Base-by-base conservation (phyloP, 2,329 filamentous ascomycete genomes). In the Trichoderma afroharzianum region DNA sequence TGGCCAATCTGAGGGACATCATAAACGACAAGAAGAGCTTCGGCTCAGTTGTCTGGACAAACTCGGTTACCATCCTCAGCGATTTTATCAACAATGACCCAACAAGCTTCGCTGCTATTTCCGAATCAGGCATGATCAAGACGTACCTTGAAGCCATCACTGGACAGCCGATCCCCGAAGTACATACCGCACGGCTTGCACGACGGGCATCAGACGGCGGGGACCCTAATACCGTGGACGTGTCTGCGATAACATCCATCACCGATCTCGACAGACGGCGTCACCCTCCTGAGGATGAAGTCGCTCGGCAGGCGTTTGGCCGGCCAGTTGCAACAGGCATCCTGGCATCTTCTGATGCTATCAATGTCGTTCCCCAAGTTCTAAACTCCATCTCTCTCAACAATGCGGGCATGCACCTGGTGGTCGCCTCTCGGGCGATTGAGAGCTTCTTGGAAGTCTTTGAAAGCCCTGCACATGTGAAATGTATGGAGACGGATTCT, bases 81-180 rank as follows among this genome's bases (percentile, higher is more conserved):
- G 95, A 94, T 76, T 99, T 99, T 81, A 97, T 99, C 77, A 97
- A 99, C 82, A 98, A 98, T 78, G 96, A 99, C 78, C 96, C 96
- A 0, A 99, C 96, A 0, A 99, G 96, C 80, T 99, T 97, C 80
- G 92, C 94, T 32, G 94, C 97, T 28, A 96, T 99, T 74, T 94
- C 93, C 15, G 96, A 99, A 82, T 95, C 96, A 64, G 94, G 94
- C 26, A 87, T 99, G 76, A 95, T 96, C 77, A 92, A 92, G 79
- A 93, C 91, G 66, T 92, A 98, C 72, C 86, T 99, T 15, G 91
- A 95, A 80, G 90, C 95, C 4, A 88, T 98, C 68, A 97, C 90
- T 1, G 86, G 88, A 5, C 83, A 82, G 30, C 77, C 82, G 6
- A 79, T 89, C 6, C 77, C 82, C 1, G 78, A 79, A 24, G 71